A percentile compares a stretch with the other conserved stretches of the same genome.
These are phyloP conservation scores for Backusella sp. DNA, from an alignment of 192 early-diverging fungal genomes.

Conservation along the genomic window DNA sequence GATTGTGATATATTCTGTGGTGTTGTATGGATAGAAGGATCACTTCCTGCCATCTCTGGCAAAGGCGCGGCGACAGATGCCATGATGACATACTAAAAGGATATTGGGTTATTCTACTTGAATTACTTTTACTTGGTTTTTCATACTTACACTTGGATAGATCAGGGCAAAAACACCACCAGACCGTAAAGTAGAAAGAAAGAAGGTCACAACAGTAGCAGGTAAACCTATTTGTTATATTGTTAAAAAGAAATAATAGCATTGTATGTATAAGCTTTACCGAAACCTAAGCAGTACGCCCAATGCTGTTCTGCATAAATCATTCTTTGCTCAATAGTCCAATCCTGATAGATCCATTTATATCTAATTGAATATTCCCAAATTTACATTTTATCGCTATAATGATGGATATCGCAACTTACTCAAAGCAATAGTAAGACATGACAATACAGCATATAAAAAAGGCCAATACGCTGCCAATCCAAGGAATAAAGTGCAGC, in stretches of 20 bases:
- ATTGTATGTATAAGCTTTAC: neutral
- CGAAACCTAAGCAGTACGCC: constrained; percentile 37
- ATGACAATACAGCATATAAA: constrained; percentile 26
- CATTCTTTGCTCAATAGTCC: constrained; percentile 30
- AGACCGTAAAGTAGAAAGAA: constrained; percentile 25
- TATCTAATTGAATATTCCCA: constrained; percentile 11
- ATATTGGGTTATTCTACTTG: neutral
- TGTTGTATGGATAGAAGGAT: neutral
- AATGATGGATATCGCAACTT: constrained; percentile 6
- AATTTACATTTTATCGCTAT: no score
- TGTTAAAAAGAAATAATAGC: no score
- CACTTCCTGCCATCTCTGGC: constrained; percentile 4
- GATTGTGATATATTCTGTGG: neutral
- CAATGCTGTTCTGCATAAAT: constrained; percentile 32
- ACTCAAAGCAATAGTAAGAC: constrained; percentile 40
- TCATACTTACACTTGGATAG: constrained; percentile 34
- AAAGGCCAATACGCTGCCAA: constrained; percentile 20
- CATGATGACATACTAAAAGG: constrained; percentile 33
- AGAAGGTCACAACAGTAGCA: constrained; percentile 28
- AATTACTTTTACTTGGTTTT: neutral
- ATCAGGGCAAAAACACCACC: constrained; percentile 30
- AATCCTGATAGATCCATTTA: constrained; percentile 27
- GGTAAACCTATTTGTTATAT: constrained; percentile 12
- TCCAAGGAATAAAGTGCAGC: constrained; percentile 21
- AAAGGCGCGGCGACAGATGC: constrained; percentile 22